Base-by-base conservation (phyloP, 2,329 filamentous ascomycete species). In the Chaetomiaceae sp. region DNA sequence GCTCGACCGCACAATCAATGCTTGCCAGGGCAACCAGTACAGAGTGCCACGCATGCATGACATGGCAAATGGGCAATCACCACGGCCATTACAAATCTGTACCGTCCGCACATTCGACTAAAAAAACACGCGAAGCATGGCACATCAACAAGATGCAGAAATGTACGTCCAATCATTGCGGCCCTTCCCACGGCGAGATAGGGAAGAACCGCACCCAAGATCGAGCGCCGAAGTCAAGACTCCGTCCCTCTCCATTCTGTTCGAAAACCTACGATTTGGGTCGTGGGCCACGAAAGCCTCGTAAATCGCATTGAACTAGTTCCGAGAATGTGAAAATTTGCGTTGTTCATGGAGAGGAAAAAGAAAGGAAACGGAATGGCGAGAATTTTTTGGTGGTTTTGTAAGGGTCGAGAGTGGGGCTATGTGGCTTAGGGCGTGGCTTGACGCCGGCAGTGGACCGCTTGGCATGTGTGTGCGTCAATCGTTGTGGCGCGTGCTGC, bases 101-200 rank as follows among this genome's bases (percentile, higher is more conserved):
- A n/a, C n/a, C n/a, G n/a, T n/a, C n/a, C n/a, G n/a, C n/a, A n/a
- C n/a, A n/a, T n/a, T n/a, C n/a, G 14, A 12, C 30, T 7, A 33
- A 33, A 33, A 12, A 5, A 33, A 13, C 30, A 33, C 9, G 12
- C 7, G 19, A 44, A 44, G 51, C 61, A 41, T 60, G 21, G 16
- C 7, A 13, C 17, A 34, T 21, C 14, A 27, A n/a, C 7, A 33
- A n/a, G 5, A 35, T n/a, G 37, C 20, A 40, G 21, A 44, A 50
- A 71, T 75, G 72, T 75, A 69, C 69, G 72, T 63, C 69, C 71
- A 73, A 73, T 74, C 72, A 75, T 75, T 75, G 72, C 72, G 72
- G 65, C 71, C 72, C 70, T 67, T 65, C 68, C 65, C 71, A 74
- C 60, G 50, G 57, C 20, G 65, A 63, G 61, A 61, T 55, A 67